Evolutionary conservation across 129 eudicot species (phyloP), one percentile per base, ranked within the genome.

Genomic region (Tagetes erecta): DNA sequence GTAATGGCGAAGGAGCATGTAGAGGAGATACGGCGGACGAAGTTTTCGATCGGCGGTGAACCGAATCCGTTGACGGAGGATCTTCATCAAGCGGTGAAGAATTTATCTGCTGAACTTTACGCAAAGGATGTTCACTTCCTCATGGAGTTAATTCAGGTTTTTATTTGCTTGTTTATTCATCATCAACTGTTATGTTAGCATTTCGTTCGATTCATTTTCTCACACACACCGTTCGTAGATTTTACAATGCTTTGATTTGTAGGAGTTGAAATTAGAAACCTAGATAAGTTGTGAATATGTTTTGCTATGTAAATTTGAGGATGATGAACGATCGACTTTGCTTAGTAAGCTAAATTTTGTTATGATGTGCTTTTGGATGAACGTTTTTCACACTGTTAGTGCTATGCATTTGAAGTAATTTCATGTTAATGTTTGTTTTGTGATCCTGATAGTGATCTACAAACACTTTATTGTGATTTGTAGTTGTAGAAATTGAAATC

Each of bases 131-230:
- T 84, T 51, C 92, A 87, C 42, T 84, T 87, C 3, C 83, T 87
- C 33, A 87, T 87, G 93, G 93, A 87, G 56, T 79, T 88, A 6
- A 85, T 88, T 6, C 93, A 88, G 87, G 93, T 88, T 6, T 44
- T 49, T 10, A 9, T 10, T 45, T n/a, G 5, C 27, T 20, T 20
- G 27, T 20, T 20, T 20, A 20, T 20, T 20, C 34, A 38, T 12
- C 13, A 3, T 45, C 37, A 56, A 3, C 6, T 7, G 12, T 27
- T 55, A 59, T 27, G 35, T 7, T 56, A 59, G 6, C 4, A 34
- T 35, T 59, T 3, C 35, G 63, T 30, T 56, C 12, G 40, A 59
- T 62, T 36, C 0, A 20, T 20, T 20, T 20, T 20, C 27, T 20
- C 27, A 20, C 27, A 20, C 27, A 20, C 27, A 20, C 27, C 27